Evolutionary conservation across 495 filamentous ascomycete species (phyloP).

Genomic region (Penicillium coffeae): DNA sequence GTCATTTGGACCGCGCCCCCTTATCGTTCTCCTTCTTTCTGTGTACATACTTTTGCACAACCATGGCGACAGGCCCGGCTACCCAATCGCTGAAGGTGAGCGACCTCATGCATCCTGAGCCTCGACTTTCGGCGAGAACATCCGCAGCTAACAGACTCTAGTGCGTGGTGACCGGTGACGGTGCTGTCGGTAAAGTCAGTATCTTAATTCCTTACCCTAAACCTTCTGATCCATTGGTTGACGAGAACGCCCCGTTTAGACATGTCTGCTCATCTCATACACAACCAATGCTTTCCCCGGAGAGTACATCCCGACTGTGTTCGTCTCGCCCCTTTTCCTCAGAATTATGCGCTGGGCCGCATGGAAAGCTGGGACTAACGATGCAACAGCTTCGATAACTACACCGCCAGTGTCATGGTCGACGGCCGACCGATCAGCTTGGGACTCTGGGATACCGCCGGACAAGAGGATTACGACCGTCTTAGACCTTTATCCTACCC

Average conservation of each 20-base stretch:
- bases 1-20: conserved; percentile 8
- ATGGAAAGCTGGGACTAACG: conserved; percentile 3
- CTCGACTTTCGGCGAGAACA: not conserved
- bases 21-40: conserved; percentile 12
- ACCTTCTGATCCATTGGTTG: conserved; percentile 3
- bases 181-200: conserved; percentile 94
- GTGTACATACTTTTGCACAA: conserved; percentile 23
- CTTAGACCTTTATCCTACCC: conserved; percentile 94
- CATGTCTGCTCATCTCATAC: conserved; percentile 98
- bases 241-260: conserved; percentile 52
- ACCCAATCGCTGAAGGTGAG: conserved; percentile 74
- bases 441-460: conserved; percentile 97
- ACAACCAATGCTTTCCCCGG: conserved; percentile 99
- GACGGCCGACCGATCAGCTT: conserved; percentile 96
- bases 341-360: not conserved
- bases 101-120: conserved; percentile 1
- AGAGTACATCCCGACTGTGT: conserved; percentile 99
- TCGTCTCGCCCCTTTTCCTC: conserved; percentile 37
- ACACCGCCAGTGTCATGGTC: conserved; percentile 97
- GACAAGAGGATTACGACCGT: conserved; percentile 97
- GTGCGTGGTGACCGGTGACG: conserved; percentile 98
- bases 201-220: conserved; percentile 1
- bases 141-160: conserved; percentile 31
- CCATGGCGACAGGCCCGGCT: conserved; percentile 62
- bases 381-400: conserved; percentile 85